Conservation (phyloP, 2,329 filamentous ascomycete genomes). For the Ophiostoma sp. region DNA sequence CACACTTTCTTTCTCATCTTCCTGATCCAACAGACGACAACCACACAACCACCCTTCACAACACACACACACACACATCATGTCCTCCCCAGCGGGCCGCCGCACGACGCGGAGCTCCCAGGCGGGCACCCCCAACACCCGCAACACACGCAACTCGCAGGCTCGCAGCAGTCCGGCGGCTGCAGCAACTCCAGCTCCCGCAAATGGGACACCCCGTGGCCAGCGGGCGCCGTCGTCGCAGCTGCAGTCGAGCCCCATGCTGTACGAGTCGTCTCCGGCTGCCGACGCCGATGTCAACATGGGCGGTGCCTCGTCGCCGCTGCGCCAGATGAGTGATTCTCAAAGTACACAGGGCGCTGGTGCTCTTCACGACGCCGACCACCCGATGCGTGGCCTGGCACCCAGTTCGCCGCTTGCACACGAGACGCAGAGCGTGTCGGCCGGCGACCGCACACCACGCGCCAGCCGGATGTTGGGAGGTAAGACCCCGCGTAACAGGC, state of each 20-base stretch:
- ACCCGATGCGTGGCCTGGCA: slow-evolving; percentile 35
- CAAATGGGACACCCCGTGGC: neutral
- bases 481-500: slow-evolving; percentile 36
- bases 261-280: slow-evolving; percentile 59
- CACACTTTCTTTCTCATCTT: neutral
- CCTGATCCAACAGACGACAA: neutral
- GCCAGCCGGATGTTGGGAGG: slow-evolving; percentile 66
- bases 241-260: slow-evolving; percentile 76
- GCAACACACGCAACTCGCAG: slow-evolving; percentile 37
- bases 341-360: slow-evolving; percentile 47
- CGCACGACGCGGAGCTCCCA: slow-evolving; percentile 57
- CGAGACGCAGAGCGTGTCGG: slow-evolving; percentile 53
- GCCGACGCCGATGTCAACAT: slow-evolving; percentile 18
- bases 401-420: slow-evolving; percentile 63
- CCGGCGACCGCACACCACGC: slow-evolving; percentile 69
- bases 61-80: slow-evolving; percentile 37
- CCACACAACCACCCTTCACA: neutral
- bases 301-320: slow-evolving; percentile 48
- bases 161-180: slow-evolving; percentile 38
- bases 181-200: neutral
- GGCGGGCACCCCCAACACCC: slow-evolving; percentile 48
- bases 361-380: slow-evolving; percentile 27
- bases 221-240: slow-evolving; percentile 39
- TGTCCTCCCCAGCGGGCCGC: slow-evolving; percentile 60
- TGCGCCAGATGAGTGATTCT: slow-evolving; percentile 58